phyloP scores from a whole-genome alignment of 176 grass and related monocot species.

The bread wheat (Triticum aestivum) region DNA sequence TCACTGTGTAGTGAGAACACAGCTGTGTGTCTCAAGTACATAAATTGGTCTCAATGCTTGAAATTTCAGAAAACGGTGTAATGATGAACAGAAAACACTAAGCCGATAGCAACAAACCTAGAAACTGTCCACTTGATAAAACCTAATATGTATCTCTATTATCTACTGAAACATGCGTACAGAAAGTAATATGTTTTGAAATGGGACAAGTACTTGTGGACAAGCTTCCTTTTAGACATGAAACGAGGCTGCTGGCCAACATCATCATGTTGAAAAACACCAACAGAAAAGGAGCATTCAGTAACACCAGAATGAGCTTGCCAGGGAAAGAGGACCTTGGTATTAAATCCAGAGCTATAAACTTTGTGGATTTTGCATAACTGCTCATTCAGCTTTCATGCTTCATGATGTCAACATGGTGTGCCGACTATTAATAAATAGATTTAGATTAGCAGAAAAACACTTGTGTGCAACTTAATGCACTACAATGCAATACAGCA shows the following conservation, averaged over 20 bases:
- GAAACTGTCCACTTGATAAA: not conserved
- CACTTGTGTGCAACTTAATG: not conserved
- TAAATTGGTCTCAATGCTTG: not conserved
- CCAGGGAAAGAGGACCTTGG: not conserved
- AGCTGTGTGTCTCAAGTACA: not conserved
- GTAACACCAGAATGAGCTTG: not conserved
- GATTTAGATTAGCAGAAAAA: not conserved
- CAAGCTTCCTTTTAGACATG: not conserved
- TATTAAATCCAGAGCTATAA: not conserved
- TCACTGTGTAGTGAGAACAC: not conserved
- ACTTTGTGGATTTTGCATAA: not conserved
- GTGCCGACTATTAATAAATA: not conserved
- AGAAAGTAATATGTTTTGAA: slow-evolving; percentile 3
- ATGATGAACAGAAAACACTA: slow-evolving; percentile 9
- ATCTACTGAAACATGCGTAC: not conserved
- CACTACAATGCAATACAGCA: not conserved
- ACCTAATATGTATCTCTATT: not conserved
- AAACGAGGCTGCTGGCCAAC: not conserved
- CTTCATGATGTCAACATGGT: not conserved
- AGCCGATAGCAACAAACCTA: not conserved
- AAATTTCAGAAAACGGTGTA: not conserved
- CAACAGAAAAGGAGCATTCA: slow-evolving; percentile 6
- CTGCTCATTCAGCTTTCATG: not conserved
- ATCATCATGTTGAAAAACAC: not conserved
- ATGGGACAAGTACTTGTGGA: not conserved